These are phyloP conservation scores for Geranium incanum DNA, from an alignment of 441 rosid species.

Conservation along the genomic window DNA sequence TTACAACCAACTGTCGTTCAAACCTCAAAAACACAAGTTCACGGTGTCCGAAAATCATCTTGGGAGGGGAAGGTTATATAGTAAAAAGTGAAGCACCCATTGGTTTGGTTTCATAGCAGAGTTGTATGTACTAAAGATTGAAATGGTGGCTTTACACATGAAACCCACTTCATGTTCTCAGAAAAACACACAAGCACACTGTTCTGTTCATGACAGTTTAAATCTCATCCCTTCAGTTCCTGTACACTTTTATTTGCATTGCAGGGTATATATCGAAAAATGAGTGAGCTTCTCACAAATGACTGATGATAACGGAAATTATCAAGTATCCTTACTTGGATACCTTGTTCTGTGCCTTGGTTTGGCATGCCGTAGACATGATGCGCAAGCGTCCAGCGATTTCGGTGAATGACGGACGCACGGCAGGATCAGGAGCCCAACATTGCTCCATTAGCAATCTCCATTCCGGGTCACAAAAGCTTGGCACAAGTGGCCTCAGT, in stretches of 20 bases:
- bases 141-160: conserved; percentile 2
- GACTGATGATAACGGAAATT: background rate
- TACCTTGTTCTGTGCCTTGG: conserved; percentile 7
- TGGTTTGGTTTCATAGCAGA: no score
- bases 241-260: background rate
- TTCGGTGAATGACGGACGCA: conserved; percentile 51
- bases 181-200: background rate
- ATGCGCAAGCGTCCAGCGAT: conserved; percentile 20
- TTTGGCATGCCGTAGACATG: background rate
- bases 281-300: background rate
- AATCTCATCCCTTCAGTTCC: background rate
- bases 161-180: background rate
- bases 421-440: conserved; percentile 55
- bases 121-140: background rate
- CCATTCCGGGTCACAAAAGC: conserved; percentile 49
- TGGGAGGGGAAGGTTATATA: no score
- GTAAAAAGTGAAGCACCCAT: no score
- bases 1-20: no score
- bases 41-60: no score
- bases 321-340: background rate
- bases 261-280: background rate
- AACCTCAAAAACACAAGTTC: no score
- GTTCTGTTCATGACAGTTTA: background rate
- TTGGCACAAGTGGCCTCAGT: conserved; percentile 54
- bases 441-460: conserved; percentile 60